Percentiles rank a stretch among this genome's conserved stretches.
These are phyloP conservation scores for maize (Zea mays) DNA, from an alignment of 176 grass and related monocot genomes.

Conservation along the genomic window DNA sequence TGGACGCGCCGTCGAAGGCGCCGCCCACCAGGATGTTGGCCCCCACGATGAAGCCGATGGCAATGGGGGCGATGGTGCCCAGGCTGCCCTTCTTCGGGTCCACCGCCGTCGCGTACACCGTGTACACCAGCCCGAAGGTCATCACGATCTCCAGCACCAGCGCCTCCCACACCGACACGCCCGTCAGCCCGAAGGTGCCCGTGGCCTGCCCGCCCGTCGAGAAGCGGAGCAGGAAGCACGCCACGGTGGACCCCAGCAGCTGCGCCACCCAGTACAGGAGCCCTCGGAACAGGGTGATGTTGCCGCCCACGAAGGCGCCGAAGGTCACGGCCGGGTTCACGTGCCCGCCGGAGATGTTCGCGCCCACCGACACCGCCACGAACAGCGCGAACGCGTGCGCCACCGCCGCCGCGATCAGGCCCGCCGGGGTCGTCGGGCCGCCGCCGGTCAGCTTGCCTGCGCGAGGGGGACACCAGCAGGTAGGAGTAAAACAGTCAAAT, in stretches of 20 bases:
- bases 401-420: conserved; percentile 67
- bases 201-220: conserved; percentile 65
- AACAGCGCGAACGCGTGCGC: conserved; percentile 87
- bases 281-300: conserved; percentile 89
- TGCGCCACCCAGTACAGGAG: conserved; percentile 92
- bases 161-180: conserved; percentile 59
- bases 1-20: conserved; percentile 82
- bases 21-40: conserved; percentile 89
- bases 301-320: conserved; percentile 86
- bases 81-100: conserved; percentile 88
- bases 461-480: neutral
- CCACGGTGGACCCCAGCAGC: conserved; percentile 72
- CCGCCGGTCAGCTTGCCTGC: conserved; percentile 74
- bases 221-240: conserved; percentile 82
- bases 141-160: conserved; percentile 88
- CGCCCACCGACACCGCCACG: conserved; percentile 81
- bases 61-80: conserved; percentile 85
- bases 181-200: conserved; percentile 67
- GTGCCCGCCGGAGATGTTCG: conserved; percentile 98
- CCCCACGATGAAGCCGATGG: conserved; percentile 94
- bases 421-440: conserved; percentile 32
- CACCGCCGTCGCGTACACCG: conserved; percentile 85
- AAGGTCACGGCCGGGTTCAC: conserved; percentile 97
- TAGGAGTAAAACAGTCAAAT: neutral
- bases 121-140: conserved; percentile 99